Evolutionary conservation across 139 green algal genomes (phyloP), one percentile per base, ranked within the genome.

Genomic region (Haematococcus sp.): DNA sequence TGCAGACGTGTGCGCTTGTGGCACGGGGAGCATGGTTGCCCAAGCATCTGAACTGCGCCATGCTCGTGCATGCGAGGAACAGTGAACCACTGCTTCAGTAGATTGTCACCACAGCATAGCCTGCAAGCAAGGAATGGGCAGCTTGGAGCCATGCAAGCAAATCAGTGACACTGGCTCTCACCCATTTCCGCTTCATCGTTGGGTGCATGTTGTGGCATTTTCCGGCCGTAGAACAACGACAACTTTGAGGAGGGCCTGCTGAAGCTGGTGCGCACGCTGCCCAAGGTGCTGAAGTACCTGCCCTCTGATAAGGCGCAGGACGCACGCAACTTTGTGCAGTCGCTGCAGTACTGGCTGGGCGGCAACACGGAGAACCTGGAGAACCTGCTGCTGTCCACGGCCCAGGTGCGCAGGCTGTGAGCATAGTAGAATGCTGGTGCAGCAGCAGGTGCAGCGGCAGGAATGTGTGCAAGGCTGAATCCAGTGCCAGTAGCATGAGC

Each of bases 281-380:
- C 89, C 68, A 92, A 91, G 84, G 84, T 94, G 60, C 81, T 94
- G 34, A 94, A 94, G 88, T 94, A 89, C 80, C 88, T 94, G 63
- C 89, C 79, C 33, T 70, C 33, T 15, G 79, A 85, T 60, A 85
- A 85, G 79, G 92, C 92, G 7, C 84, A 94, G 86, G 93, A 97
- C 54, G 92, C 92, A 0, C 84, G 92, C 55, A 94, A 93, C 83
- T 97, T 97, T 64, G 88, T 91, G 23, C 84, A 96, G 80, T 91
- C 89, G 44, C 93, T 99, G 75, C 96, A 99, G 90, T 99, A 99
- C 91, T 99, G 96, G 96, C 90, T 98, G 76, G 96, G 96, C 54
- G 96, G 96, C 58, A 97, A 96, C 82, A 80, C 90, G 32, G 92
- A 97, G 28, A 99, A 99, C 86, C 87, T 99, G 72, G 91, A 99